Conservation (phyloP, 768 basidiomycete genomes). For the Boletus rubescentipes region DNA sequence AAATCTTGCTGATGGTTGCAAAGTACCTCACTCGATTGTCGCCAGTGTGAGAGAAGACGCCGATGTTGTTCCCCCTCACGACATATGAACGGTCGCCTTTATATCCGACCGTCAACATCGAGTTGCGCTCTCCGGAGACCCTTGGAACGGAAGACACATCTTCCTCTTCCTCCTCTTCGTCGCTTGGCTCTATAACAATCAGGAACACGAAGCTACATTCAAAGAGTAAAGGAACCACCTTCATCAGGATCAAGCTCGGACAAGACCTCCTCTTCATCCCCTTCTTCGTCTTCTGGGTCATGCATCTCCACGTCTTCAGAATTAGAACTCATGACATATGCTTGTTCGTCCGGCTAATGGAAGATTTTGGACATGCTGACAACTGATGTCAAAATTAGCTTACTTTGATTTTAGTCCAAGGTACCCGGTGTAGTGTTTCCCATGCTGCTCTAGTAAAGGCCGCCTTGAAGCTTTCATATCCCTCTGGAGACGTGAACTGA, state of each 20-base stretch:
- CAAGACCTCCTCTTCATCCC: constrained; percentile 75
- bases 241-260: constrained; percentile 65
- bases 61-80: constrained; percentile 87
- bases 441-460: constrained; percentile 72
- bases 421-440: constrained; percentile 71
- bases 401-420: constrained; percentile 84
- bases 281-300: constrained; percentile 71
- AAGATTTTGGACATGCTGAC: background rate
- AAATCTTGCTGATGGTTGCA: constrained; percentile 82
- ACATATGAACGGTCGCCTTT: constrained; percentile 95
- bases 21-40: constrained; percentile 77
- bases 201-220: background rate
- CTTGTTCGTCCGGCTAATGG: constrained; percentile 75
- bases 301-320: constrained; percentile 88
- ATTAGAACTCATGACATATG: constrained; percentile 73
- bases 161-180: constrained; percentile 39
- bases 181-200: constrained; percentile 45
- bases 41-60: constrained; percentile 77
- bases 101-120: constrained; percentile 90
- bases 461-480: constrained; percentile 58
- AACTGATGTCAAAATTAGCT: constrained; percentile 8
- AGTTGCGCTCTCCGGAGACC: constrained; percentile 68
- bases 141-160: constrained; percentile 38
- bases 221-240: constrained; percentile 39
- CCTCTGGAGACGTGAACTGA: constrained; percentile 56